Percentiles rank a stretch among this genome's conserved stretches.
Evolutionary conservation across 768 basidiomycete species (phyloP).

Genomic region (Mrakia gelida): DNA sequence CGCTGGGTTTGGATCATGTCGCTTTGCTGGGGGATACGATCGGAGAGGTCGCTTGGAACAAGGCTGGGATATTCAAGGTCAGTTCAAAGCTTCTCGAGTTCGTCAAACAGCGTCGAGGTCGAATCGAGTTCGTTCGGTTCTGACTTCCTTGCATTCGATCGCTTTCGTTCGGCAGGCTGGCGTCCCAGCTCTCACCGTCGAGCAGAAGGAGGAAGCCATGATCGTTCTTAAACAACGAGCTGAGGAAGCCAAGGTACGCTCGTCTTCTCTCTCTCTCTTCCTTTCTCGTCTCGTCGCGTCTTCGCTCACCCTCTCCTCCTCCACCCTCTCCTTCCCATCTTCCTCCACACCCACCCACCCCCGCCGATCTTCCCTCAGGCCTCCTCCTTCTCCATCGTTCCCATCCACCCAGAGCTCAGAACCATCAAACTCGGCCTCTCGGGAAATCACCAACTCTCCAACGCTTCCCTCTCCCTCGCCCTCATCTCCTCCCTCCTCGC

Average conservation of each 20-base stretch:
- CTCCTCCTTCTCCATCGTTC: conserved; percentile 64
- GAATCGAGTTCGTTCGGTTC: neutral
- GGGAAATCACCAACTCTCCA: conserved; percentile 78
- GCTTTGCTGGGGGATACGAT: conserved; percentile 81
- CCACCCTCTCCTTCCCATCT: neutral
- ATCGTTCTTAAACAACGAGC: conserved; percentile 65
- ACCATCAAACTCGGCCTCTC: conserved; percentile 68
- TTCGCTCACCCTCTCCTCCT: neutral
- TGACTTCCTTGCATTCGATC: neutral
- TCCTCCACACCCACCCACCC: too few relatives aligned
- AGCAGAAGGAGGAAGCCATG: conserved; percentile 67
- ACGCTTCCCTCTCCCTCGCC: conserved; percentile 78
- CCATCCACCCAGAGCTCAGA: conserved; percentile 53
- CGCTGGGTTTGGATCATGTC: conserved; percentile 89
- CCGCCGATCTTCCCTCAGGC: conserved; percentile 52
- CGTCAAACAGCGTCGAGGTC: neutral
- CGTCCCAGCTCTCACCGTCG: conserved; percentile 78
- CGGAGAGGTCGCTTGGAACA: conserved; percentile 86
- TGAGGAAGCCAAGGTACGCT: conserved; percentile 45
- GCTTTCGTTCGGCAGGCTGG: conserved; percentile 52
- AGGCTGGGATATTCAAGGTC: conserved; percentile 89
- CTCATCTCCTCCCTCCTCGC: conserved; percentile 60
- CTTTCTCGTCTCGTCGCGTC: neutral
- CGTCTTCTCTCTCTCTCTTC: too few relatives aligned
- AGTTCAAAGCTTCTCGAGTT: neutral